Base-by-base conservation (phyloP, 495 filamentous ascomycete genomes). In the Aspergillus indologenus region DNA sequence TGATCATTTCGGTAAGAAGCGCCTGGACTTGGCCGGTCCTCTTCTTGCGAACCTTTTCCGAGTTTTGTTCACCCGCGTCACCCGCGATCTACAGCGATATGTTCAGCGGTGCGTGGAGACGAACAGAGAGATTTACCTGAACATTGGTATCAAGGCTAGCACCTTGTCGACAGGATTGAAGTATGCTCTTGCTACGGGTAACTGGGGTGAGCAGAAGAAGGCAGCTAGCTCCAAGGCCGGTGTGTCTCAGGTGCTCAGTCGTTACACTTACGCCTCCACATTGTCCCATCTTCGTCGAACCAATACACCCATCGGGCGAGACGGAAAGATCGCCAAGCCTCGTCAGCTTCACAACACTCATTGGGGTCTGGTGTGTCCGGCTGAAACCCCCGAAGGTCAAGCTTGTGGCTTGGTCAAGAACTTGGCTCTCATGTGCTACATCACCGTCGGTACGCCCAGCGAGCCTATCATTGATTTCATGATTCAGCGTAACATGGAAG, bases 161-260 rank as follows among this genome's bases (percentile, higher is more conserved):
- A 94, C 90, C 11, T 81, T 99, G 56, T 95, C 92, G 6, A 93
- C 92, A 69, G 95, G 90, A 46, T 77, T 99, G 64, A 95, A 96
- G 71, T 98, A 98, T 68, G 96, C 92, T 43, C 81, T 99, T 45
- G 92, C 94, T n/a, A 99, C 94, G 8, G 94, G 94, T 57, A 99
- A 99, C 73, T 99, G 94, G 94, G 95, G 95, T 60, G 94, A 98
- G 60, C 94, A 98, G 74, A 99, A 97, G 83, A 98, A 98, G 79
- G 93, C 94, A 19, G 89, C 88, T 62, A 88, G 84, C 62, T 87
- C 91, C 1, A 98, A 96, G 62, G 94, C 94, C 52, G 94, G 94
- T 76, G 94, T 99, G 26, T 97, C 93, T 11, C 94, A 99, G 75
- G 95, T 99, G 74, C 79, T 99, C 54, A 98, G 96, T 80, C 86